These are phyloP conservation scores for Inga laurina DNA, from an alignment of 306 rosid species.

Conservation along the genomic window DNA sequence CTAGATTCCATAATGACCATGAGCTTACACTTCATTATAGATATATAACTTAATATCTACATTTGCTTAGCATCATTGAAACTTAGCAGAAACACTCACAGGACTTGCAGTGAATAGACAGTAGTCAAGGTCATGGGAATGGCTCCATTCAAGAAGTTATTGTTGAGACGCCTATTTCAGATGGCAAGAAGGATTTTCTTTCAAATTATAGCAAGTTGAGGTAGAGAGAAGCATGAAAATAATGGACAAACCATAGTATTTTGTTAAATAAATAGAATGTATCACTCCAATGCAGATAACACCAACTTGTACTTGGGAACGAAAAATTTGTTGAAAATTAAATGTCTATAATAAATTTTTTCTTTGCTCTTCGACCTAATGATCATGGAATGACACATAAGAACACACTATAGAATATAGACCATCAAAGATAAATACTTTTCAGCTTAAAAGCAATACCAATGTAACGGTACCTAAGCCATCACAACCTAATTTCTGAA, in stretches of 20 bases:
- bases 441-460: too few relatives aligned
- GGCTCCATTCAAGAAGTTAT: constrained; percentile 52
- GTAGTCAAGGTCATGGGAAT: constrained; percentile 54
- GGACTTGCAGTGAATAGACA: constrained; percentile 52
- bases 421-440: too few relatives aligned
- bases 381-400: too few relatives aligned
- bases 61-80: background rate
- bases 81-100: constrained; percentile 50
- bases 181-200: constrained; percentile 19
- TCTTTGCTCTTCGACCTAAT: too few relatives aligned
- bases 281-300: background rate
- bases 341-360: too few relatives aligned
- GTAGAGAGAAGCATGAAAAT: background rate
- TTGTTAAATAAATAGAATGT: background rate
- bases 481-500: background rate
- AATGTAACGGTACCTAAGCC: background rate
- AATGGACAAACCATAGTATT: background rate
- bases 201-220: background rate
- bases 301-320: background rate
- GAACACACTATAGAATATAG: too few relatives aligned
- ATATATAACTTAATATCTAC: background rate
- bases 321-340: background rate
- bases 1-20: constrained; percentile 42
- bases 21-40: constrained; percentile 7
- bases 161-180: constrained; percentile 73